Evolutionary conservation across 1,139 yeast genomes (phyloP), one percentile per base, ranked within the genome.

Genomic region (Yamadazyma membranifaciens): DNA sequence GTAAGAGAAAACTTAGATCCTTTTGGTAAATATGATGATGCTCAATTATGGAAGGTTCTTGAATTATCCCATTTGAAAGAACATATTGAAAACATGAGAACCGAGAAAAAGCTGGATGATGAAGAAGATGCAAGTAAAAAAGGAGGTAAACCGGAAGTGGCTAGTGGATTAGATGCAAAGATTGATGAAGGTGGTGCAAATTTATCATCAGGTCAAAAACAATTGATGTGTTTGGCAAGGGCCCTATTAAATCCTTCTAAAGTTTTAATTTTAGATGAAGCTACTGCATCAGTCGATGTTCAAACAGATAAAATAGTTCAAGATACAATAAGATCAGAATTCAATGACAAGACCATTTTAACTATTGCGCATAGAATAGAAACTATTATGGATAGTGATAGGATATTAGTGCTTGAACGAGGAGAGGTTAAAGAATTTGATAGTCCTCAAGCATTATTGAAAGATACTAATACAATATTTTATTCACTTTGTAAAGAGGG

Each of bases 331-430:
- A 50, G 68, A 40, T 44, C 49, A 2, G 63, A 63, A 39, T 65
- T 65, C 43, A 57, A 52, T 31, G 62, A 65, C 38, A 62, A 59
- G 40, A 65, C 71, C 6, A 65, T 65, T 32, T 52, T 65, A 36
- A 63, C 69, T 3, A 64, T 65, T 47, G 71, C 71, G 10, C 71
- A 65, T 43, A 53, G 71, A 49, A 54, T 65, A 39, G 69, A 65
- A 33, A 64, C 71, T 2, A 58, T 65, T 31, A 47, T 63, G 49
- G 69, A 65, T 41, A 62, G 67, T 47, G 70, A 65, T 43, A 56
- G 57, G 38, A 55, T 65, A 16, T 41, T 65, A 39, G 69, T 64
- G 1, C 51, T 65, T 36, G 68, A 62, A 38, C 53, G 56, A 20
- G 71, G 71, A 5, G 48, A 52, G 35, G 63, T 65, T 2, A 55